These are phyloP conservation scores for Monilinia laxa DNA, from an alignment of 2,329 filamentous ascomycete species.

Conservation along the genomic window DNA sequence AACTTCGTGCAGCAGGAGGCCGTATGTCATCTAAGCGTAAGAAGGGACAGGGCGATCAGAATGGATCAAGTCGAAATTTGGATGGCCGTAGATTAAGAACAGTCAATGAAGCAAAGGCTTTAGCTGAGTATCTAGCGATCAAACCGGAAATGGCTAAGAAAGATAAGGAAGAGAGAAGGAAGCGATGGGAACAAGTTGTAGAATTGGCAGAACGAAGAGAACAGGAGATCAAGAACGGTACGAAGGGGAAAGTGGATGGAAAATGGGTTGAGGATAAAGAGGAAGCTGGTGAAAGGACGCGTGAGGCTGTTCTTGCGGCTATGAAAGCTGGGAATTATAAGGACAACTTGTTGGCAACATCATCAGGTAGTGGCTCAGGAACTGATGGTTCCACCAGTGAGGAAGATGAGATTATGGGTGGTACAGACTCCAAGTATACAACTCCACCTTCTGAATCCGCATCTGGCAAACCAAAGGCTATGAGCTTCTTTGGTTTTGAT, in stretches of 20 bases:
- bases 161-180: constrained; percentile 81
- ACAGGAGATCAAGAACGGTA: constrained; percentile 75
- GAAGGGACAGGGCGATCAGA: constrained; percentile 77
- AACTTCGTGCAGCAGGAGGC: constrained; percentile 91
- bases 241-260: constrained; percentile 72
- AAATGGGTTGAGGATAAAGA: constrained; percentile 97
- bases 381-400: constrained; percentile 30
- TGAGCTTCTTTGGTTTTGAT: constrained; percentile 72
- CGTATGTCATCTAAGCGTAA: constrained; percentile 95
- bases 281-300: constrained; percentile 79
- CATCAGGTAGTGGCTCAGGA: constrained; percentile 41
- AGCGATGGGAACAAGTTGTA: constrained; percentile 86
- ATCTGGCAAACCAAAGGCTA: constrained; percentile 40
- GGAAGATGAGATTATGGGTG: constrained; percentile 39
- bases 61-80: constrained; percentile 88
- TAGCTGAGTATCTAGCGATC: constrained; percentile 91
- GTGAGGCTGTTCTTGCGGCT: constrained; percentile 69
- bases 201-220: constrained; percentile 79
- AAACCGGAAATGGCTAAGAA: constrained; percentile 97
- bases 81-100: constrained; percentile 88
- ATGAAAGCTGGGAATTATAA: constrained; percentile 64
- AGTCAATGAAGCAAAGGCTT: constrained; percentile 89
- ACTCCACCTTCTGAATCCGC: constrained; percentile 49
- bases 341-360: constrained; percentile 55
- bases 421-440: constrained; percentile 44